Percentiles rank a stretch among this genome's conserved stretches.
Conservation (phyloP, 2,329 filamentous ascomycete species). For the Microdochium nivale region DNA sequence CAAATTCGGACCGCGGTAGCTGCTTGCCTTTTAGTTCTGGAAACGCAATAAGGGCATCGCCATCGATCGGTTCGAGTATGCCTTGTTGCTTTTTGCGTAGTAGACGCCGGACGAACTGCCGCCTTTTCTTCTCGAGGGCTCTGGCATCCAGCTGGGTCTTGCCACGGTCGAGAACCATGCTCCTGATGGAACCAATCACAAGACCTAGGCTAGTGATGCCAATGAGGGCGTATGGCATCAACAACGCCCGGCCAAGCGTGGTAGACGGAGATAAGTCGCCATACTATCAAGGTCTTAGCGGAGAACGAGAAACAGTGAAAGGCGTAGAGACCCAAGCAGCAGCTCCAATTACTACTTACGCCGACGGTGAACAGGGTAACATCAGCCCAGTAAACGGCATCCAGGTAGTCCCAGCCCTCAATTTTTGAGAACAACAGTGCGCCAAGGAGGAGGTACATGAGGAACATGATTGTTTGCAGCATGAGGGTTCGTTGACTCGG, state of each 20-base stretch:
- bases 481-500: slow-evolving; percentile 80
- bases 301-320: not conserved
- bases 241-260: slow-evolving; percentile 55
- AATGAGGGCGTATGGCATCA: slow-evolving; percentile 76
- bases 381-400: slow-evolving; percentile 73
- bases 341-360: slow-evolving; percentile 11
- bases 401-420: slow-evolving; percentile 68
- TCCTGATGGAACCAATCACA: slow-evolving; percentile 72
- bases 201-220: slow-evolving; percentile 81
- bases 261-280: slow-evolving; percentile 44
- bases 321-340: not conserved
- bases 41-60: slow-evolving; percentile 9
- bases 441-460: slow-evolving; percentile 72
- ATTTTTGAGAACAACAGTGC: slow-evolving; percentile 66
- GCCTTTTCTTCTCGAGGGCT: slow-evolving; percentile 51
- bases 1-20: slow-evolving; percentile 31
- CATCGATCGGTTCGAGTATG: slow-evolving; percentile 40
- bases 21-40: slow-evolving; percentile 7
- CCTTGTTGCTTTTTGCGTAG: slow-evolving; percentile 33
- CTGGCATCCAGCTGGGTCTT: slow-evolving; percentile 44
- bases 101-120: slow-evolving; percentile 35
- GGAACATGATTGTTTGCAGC: slow-evolving; percentile 79
- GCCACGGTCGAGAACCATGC: slow-evolving; percentile 50
- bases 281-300: slow-evolving; percentile 12
- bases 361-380: slow-evolving; percentile 60